Conservation (phyloP, 164 flowering plant genomes). For the Vitis labrusca region DNA sequence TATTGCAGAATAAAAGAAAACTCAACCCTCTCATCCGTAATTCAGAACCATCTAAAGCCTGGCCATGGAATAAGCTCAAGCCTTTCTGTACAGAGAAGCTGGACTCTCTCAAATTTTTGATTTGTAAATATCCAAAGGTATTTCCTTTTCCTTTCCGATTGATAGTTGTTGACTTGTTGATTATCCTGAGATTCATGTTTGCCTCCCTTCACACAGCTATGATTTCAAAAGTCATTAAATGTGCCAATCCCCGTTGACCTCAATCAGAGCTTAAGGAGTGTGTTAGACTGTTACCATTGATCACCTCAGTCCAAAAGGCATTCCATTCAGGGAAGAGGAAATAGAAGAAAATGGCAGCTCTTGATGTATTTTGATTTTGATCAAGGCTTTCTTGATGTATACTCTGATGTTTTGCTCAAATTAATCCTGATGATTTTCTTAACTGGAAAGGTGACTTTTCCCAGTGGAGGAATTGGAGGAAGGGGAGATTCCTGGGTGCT, state of each 20-base stretch:
- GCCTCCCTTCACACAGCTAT: constrained; percentile 57
- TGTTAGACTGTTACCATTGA: constrained; percentile 14
- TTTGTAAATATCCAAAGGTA: constrained; percentile 71
- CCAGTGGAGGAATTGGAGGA: constrained; percentile 42
- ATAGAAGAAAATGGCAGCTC: too few species aligned
- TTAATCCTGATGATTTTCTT: constrained; percentile 65
- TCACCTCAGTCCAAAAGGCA: constrained; percentile 42
- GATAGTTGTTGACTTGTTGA: background rate
- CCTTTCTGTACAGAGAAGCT: constrained; percentile 57
- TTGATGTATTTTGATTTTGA: too few species aligned
- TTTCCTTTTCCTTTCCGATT: background rate
- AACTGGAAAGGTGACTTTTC: constrained; percentile 43
- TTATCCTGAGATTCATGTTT: constrained; percentile 34
- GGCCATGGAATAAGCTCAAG: constrained; percentile 65
- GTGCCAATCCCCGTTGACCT: constrained; percentile 10
- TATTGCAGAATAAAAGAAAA: constrained; percentile 66
- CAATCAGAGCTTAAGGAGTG: constrained; percentile 16
- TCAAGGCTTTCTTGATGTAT: too few species aligned
- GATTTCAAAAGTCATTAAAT: constrained; percentile 61
- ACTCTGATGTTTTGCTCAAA: background rate
- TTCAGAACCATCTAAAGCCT: constrained; percentile 71
- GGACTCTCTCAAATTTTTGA: constrained; percentile 63
- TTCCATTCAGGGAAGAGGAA: constrained; percentile 1
- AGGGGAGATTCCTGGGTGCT: constrained; percentile 47
- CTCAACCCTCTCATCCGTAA: constrained; percentile 39